Evolutionary conservation across 495 filamentous ascomycete species (phyloP).

Genomic region (Penicillium macrosclerotiorum): DNA sequence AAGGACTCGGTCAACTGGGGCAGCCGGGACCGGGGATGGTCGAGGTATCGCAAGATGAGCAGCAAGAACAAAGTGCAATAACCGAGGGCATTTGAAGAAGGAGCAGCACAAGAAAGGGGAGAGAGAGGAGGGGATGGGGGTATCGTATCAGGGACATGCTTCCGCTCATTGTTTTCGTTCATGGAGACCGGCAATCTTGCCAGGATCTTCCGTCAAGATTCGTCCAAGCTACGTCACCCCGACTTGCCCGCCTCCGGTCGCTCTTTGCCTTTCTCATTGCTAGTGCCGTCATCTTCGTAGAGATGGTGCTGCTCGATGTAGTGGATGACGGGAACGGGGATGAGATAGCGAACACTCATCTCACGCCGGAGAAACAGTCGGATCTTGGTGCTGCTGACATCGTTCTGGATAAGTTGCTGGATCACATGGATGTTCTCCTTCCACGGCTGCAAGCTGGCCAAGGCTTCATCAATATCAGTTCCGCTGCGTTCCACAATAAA

Average conservation of each 20-base stretch:
- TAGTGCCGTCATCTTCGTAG: conserved; percentile 63
- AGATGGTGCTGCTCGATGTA: conserved; percentile 77
- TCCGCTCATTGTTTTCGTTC: conserved; percentile 15
- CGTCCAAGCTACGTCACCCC: conserved; percentile 13
- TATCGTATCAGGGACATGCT: conserved; percentile 27
- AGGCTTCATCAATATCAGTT: conserved; percentile 83
- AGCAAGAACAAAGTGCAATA: no score
- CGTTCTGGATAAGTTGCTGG: conserved; percentile 84
- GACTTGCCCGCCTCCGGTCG: conserved; percentile 18
- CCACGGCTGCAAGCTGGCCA: conserved; percentile 69
- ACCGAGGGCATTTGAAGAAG: no score
- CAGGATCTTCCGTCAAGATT: no score
- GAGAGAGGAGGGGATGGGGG: conserved; percentile 13
- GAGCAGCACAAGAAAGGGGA: no score
- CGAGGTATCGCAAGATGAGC: no score
- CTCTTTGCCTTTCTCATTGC: conserved; percentile 40
- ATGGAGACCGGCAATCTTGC: conserved; percentile 4
- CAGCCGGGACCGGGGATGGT: no score
- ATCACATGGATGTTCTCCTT: conserved; percentile 83
- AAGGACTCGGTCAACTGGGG: no score
- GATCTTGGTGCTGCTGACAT: conserved; percentile 87
- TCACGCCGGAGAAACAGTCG: conserved; percentile 77
- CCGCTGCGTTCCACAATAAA: conserved; percentile 89
- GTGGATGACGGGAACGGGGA: conserved; percentile 64
- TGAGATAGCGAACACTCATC: conserved; percentile 70